These are phyloP conservation scores for Anisodus acutangulus DNA, from an alignment of 257 asterid genomes.

Conservation along the genomic window DNA sequence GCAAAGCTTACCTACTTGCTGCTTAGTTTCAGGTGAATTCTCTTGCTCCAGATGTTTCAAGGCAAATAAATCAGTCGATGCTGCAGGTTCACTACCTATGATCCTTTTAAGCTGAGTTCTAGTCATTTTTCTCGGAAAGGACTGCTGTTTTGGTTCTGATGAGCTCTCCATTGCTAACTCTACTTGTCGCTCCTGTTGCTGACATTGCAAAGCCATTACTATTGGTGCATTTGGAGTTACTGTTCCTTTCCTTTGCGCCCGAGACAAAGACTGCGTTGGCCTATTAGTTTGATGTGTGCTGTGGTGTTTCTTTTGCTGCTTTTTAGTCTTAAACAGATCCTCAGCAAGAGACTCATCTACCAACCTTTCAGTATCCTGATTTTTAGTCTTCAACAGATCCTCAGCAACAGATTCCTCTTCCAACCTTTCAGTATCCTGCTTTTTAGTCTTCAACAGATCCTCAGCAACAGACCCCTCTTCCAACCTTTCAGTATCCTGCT, in stretches of 20 bases:
- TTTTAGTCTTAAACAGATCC: conserved; percentile 19
- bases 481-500: background rate
- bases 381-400: background rate
- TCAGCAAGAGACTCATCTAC: background rate
- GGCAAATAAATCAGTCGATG: background rate
- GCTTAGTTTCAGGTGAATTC: background rate
- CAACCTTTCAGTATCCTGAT: background rate
- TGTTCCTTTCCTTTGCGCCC: background rate
- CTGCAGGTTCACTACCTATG: background rate
- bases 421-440: background rate
- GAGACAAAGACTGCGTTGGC: background rate
- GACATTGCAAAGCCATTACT: background rate
- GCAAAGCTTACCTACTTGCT: no score
- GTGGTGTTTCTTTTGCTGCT: conserved; percentile 6
- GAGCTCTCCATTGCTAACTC: conserved; percentile 12
- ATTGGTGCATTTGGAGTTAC: background rate
- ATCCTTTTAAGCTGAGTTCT: background rate
- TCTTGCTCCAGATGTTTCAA: background rate
- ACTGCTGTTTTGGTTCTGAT: background rate
- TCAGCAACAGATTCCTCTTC: no score
- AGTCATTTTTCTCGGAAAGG: background rate
- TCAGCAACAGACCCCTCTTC: background rate
- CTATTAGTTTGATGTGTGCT: background rate
- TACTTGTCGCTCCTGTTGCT: background rate
- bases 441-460: background rate